These are phyloP conservation scores for Saksenaea vasiformis DNA, from an alignment of 371 early-diverging fungal genomes.

Conservation along the genomic window DNA sequence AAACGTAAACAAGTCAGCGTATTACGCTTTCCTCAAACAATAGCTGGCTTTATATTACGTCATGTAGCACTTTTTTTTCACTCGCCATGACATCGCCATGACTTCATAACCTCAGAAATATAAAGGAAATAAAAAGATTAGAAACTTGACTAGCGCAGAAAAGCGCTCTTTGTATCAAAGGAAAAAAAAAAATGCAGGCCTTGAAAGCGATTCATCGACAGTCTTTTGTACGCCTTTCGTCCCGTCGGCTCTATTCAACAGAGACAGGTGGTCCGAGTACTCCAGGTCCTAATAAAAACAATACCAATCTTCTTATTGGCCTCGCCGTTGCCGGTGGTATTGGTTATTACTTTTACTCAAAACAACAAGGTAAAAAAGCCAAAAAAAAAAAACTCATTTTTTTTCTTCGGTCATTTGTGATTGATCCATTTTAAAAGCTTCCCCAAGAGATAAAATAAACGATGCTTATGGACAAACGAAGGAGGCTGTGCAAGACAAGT, in stretches of 20 bases:
- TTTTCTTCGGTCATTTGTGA: not conserved
- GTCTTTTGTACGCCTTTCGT: not conserved
- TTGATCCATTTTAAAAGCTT: not conserved
- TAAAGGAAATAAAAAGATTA: not conserved
- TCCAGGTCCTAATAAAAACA: not conserved
- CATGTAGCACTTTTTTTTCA: too few relatives aligned
- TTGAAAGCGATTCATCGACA: not conserved
- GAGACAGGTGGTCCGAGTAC: not conserved
- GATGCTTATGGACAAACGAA: constrained; percentile 9
- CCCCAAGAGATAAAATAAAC: not conserved
- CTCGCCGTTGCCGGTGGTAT: constrained; percentile 5
- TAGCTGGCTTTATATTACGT: too few relatives aligned
- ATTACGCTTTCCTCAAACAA: too few relatives aligned
- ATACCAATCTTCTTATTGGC: constrained; percentile 1
- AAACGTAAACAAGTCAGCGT: too few relatives aligned
- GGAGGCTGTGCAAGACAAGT: constrained; percentile 6
- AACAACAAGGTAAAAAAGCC: not conserved
- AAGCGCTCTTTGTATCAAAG: not conserved
- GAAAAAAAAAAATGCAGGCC: not conserved
- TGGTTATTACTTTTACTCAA: constrained; percentile 11
- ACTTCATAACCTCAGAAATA: not conserved
- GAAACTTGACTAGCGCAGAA: not conserved
- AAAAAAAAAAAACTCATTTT: not conserved
- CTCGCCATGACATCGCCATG: constrained; percentile 3
- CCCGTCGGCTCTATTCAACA: not conserved